phyloP scores from a whole-genome alignment of 2,329 filamentous ascomycete species.

The Akanthomyces muscarius region DNA sequence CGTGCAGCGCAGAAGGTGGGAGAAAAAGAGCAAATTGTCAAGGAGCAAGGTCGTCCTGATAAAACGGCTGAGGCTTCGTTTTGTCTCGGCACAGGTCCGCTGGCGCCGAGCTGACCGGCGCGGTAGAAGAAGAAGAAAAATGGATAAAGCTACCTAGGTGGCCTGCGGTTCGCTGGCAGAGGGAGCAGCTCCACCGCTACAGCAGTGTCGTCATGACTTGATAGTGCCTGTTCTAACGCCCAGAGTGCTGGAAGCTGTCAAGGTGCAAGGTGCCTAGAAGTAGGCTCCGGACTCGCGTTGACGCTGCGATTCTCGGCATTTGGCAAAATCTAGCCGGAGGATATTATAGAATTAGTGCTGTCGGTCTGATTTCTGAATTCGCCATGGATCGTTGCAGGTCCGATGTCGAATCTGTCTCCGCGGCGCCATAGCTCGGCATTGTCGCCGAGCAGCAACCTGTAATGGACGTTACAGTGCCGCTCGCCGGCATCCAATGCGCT shows the following conservation, averaged over 20 bases:
- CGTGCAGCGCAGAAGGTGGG: background rate
- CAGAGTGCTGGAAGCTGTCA: background rate
- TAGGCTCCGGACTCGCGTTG: background rate
- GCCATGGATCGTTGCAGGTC: background rate
- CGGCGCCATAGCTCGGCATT: background rate
- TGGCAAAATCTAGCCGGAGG: too few species aligned
- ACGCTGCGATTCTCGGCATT: background rate
- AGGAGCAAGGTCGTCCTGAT: background rate
- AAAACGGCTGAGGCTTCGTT: background rate
- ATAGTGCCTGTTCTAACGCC: background rate
- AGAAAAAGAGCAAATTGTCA: background rate
- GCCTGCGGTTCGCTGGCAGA: background rate
- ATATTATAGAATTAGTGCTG: too few species aligned
- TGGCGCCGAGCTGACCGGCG: conserved; percentile 9
- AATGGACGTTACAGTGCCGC: too few species aligned
- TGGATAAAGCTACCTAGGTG: background rate
- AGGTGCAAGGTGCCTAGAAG: background rate
- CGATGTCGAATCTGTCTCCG: background rate
- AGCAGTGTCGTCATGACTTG: conserved; percentile 13
- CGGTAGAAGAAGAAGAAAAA: background rate
- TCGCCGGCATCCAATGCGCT: background rate
- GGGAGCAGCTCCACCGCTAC: background rate
- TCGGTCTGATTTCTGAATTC: background rate
- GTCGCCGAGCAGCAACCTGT: background rate
- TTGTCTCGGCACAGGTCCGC: conserved; percentile 13